A percentile compares a stretch with the other conserved stretches of the same genome.
These are phyloP conservation scores for Xylaria sp. DNA, from an alignment of 2,329 filamentous ascomycete genomes.

Conservation along the genomic window DNA sequence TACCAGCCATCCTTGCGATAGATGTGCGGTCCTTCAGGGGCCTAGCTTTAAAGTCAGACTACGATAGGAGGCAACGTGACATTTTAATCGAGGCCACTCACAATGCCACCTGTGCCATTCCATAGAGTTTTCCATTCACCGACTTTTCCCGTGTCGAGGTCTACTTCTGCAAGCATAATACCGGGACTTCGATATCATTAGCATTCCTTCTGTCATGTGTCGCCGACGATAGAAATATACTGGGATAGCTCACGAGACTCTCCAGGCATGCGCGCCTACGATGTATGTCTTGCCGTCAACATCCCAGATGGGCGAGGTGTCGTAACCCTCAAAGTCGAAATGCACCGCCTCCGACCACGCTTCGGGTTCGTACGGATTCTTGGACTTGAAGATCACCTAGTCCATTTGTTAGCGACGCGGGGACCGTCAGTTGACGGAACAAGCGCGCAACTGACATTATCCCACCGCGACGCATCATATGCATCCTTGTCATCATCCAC, in stretches of 20 bases:
- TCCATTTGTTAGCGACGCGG: slow-evolving; percentile 3
- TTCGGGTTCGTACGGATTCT: slow-evolving; percentile 54
- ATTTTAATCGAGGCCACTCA: slow-evolving; percentile 36
- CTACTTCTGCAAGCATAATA: slow-evolving; percentile 54
- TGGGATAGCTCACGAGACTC: slow-evolving; percentile 44
- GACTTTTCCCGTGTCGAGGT: slow-evolving; percentile 55
- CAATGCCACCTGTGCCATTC: slow-evolving; percentile 59
- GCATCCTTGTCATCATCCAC: slow-evolving; percentile 51
- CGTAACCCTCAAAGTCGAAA: slow-evolving; percentile 63
- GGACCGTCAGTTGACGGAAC: neutral
- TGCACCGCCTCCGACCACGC: slow-evolving; percentile 62
- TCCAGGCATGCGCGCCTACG: slow-evolving; percentile 54
- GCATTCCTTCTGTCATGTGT: neutral
- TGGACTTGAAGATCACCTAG: slow-evolving; percentile 58
- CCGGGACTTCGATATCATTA: slow-evolving; percentile 48
- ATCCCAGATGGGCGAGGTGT: slow-evolving; percentile 67
- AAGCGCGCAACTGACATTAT: slow-evolving; percentile 44
- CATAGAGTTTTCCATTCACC: slow-evolving; percentile 56
- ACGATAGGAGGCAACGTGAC: slow-evolving; percentile 2
- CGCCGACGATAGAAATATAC: neutral
- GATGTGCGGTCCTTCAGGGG: slow-evolving; percentile 66
- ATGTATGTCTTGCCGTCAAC: slow-evolving; percentile 65
- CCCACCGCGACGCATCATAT: slow-evolving; percentile 50
- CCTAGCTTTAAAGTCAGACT: slow-evolving; percentile 38
- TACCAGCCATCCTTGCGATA: slow-evolving; percentile 63